phyloP scores from a whole-genome alignment of 2,329 filamentous ascomycete genomes.

The Sphaceloma murrayae region DNA sequence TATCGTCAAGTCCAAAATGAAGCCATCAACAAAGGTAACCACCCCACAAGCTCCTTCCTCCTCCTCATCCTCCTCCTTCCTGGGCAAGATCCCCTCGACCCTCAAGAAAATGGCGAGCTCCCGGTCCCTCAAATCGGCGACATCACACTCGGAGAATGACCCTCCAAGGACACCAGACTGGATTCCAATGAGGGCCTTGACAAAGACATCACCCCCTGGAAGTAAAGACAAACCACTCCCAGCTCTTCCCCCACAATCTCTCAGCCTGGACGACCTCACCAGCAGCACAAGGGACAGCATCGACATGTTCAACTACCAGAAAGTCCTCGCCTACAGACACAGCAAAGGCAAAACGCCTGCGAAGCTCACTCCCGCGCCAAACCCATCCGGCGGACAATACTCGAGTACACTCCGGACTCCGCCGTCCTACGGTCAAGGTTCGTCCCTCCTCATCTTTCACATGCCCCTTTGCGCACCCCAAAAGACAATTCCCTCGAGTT shows the following conservation, averaged over 20 bases:
- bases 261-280: neutral
- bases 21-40: neutral
- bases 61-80: no score
- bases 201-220: neutral
- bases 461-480: no score
- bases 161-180: neutral
- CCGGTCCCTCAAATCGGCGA: neutral
- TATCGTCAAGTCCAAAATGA: no score
- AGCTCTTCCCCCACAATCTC: neutral
- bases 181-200: neutral
- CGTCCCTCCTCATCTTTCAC: no score
- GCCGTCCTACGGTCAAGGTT: no score
- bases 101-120: neutral
- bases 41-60: neutral
- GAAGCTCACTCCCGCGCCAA: neutral
- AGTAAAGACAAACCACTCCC: neutral
- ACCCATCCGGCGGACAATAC: no score
- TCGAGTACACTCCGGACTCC: no score
- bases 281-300: neutral
- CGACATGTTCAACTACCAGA: slow-evolving; percentile 13
- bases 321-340: neutral
- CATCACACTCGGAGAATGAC: neutral
- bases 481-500: neutral
- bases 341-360: no score
- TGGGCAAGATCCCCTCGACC: neutral